phyloP scores from a whole-genome alignment of 2,329 filamentous ascomycete species.

The Monilinia vaccinii-corymbosi region DNA sequence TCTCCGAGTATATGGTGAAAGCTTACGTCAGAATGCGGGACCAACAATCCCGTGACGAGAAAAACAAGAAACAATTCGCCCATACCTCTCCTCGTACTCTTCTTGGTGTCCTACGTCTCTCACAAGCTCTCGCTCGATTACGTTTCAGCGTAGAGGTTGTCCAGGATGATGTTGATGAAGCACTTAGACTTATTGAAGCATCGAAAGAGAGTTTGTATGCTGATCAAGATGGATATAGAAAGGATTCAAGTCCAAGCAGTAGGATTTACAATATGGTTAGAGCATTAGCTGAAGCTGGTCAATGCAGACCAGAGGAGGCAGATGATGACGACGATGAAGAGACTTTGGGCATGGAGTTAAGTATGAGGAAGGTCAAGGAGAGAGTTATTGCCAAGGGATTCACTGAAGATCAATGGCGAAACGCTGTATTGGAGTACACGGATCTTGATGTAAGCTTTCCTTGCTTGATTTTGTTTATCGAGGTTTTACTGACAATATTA shows the following conservation, averaged over 20 bases:
- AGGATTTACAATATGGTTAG: slow-evolving; percentile 95
- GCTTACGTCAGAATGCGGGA: slow-evolving; percentile 94
- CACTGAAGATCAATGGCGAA: slow-evolving; percentile 84
- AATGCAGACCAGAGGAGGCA: slow-evolving; percentile 34
- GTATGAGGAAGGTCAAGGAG: slow-evolving; percentile 80
- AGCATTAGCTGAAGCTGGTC: slow-evolving; percentile 75
- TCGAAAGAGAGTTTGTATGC: slow-evolving; percentile 84
- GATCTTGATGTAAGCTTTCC: slow-evolving; percentile 69
- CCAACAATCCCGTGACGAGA: slow-evolving; percentile 84
- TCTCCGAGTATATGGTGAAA: slow-evolving; percentile 94
- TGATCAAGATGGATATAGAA: slow-evolving; percentile 50
- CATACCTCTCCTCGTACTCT: slow-evolving; percentile 92
- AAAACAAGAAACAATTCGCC: slow-evolving; percentile 82
- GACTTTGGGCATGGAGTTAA: slow-evolving; percentile 61
- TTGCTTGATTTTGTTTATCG: slow-evolving; percentile 16
- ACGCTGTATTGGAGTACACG: slow-evolving; percentile 82
- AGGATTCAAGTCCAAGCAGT: slow-evolving; percentile 71
- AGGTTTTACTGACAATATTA: neutral
- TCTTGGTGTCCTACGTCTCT: slow-evolving; percentile 83
- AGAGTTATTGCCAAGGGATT: slow-evolving; percentile 93
- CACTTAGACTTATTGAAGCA: slow-evolving; percentile 80
- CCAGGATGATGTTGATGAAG: slow-evolving; percentile 92
- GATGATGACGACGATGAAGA: slow-evolving; percentile 62
- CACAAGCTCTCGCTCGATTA: slow-evolving; percentile 85
- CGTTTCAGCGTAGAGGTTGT: slow-evolving; percentile 80